Evolutionary conservation across 306 rosid species (phyloP).

Genomic region (Lathyrus sativus): DNA sequence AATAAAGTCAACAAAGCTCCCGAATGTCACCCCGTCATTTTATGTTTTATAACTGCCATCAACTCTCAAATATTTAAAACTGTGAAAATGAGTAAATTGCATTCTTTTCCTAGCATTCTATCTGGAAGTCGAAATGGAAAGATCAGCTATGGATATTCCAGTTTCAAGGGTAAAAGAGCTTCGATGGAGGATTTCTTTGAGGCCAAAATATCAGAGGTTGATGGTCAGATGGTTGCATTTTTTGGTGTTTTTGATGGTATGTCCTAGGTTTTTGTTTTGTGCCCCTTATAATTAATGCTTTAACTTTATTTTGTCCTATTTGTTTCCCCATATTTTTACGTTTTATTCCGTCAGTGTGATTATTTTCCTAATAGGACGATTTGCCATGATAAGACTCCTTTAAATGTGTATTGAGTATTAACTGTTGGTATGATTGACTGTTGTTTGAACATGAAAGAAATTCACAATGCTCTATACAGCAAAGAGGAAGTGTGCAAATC

Average conservation of each 20-base stretch:
- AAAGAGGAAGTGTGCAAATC: slow-evolving; percentile 18
- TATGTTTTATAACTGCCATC: slow-evolving; percentile 4
- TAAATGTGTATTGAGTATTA: slow-evolving; percentile 5
- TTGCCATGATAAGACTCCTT: not conserved
- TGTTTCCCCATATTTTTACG: not conserved
- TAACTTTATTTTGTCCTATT: not conserved
- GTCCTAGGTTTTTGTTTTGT: slow-evolving; percentile 31
- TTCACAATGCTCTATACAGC: slow-evolving; percentile 16
- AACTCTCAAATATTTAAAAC: slow-evolving; percentile 28
- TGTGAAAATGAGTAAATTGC: slow-evolving; percentile 26
- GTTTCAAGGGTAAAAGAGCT: slow-evolving; percentile 88
- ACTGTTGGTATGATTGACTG: not conserved
- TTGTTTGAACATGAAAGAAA: slow-evolving; percentile 5
- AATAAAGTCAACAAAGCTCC: not conserved
- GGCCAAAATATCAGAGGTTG: slow-evolving; percentile 72
- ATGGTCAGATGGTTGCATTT: slow-evolving; percentile 86
- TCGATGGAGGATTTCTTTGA: slow-evolving; percentile 94
- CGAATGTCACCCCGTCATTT: not conserved
- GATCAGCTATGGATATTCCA: slow-evolving; percentile 89
- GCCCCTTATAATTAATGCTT: slow-evolving; percentile 13
- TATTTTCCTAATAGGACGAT: slow-evolving; percentile 2
- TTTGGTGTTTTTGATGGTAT: slow-evolving; percentile 95
- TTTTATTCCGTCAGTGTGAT: slow-evolving; percentile 2
- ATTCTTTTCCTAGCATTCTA: slow-evolving; percentile 52
- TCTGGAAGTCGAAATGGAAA: slow-evolving; percentile 62